A percentile compares a stretch with the other conserved stretches of the same genome.
phyloP scores from a whole-genome alignment of 1,139 yeast species.

The Hyphopichia fennica region DNA sequence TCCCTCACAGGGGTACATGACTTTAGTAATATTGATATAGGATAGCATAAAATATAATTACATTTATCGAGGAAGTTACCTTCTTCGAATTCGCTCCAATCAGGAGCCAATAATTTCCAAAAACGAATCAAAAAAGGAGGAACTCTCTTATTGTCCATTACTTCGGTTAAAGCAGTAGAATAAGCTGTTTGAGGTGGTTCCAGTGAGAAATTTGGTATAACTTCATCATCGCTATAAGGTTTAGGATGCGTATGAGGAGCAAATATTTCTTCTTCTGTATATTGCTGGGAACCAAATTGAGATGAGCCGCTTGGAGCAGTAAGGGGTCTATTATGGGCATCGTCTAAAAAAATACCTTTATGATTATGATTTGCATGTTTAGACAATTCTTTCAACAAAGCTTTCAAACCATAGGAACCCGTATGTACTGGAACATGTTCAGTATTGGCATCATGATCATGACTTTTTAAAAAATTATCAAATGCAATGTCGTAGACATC shows the following conservation, averaged over 20 bases:
- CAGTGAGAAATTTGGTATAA: not conserved
- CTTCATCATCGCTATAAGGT: conserved; percentile 8
- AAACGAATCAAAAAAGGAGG: not conserved
- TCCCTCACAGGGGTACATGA: conserved; percentile 51
- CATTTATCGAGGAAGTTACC: conserved; percentile 13
- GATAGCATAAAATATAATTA: conserved; percentile 35
- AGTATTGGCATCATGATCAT: conserved; percentile 4
- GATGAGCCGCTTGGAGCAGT: conserved; percentile 12
- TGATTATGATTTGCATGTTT: conserved; percentile 21
- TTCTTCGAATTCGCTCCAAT: conserved; percentile 3
- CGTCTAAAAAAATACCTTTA: conserved; percentile 8
- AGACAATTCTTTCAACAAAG: conserved; percentile 33
- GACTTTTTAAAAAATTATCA: conserved; percentile 12
- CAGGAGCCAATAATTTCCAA: conserved; percentile 3
- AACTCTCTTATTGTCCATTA: not conserved
- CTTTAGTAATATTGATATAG: conserved; percentile 44
- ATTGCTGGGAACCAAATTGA: not conserved
- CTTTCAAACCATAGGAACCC: conserved; percentile 37
- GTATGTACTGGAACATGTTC: conserved; percentile 14
- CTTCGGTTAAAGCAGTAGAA: not conserved
- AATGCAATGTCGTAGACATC: conserved; percentile 13
- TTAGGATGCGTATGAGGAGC: conserved; percentile 8
- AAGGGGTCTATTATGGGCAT: conserved; percentile 13
- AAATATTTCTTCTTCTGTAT: not conserved
- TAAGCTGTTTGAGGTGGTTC: conserved; percentile 1